Conservation (phyloP, 805 yeast genomes). For the Pichia phayaonensis region DNA sequence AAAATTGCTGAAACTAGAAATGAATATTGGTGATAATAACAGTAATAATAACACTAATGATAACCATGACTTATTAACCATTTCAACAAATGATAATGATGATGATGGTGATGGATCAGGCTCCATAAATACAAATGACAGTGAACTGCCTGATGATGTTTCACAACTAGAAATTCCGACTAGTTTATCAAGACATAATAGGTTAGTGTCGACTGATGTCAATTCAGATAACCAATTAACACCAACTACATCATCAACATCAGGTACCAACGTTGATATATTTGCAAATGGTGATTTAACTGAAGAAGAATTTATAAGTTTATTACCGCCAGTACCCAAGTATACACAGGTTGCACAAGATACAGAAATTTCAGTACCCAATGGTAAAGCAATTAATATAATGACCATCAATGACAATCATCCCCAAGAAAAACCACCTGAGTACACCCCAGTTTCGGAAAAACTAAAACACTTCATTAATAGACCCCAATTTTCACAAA, state of each 20-base stretch:
- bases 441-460: slow-evolving; percentile 28
- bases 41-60: too few species aligned
- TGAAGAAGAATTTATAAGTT: slow-evolving; percentile 18
- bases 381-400: slow-evolving; percentile 22
- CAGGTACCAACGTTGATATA: neutral
- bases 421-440: slow-evolving; percentile 31
- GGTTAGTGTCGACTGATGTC: neutral
- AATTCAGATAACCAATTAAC: slow-evolving; percentile 1
- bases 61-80: neutral
- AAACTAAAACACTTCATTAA: slow-evolving; percentile 14
- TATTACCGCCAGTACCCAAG: slow-evolving; percentile 26
- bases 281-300: slow-evolving; percentile 6
- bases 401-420: slow-evolving; percentile 18
- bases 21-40: neutral
- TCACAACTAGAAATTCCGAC: slow-evolving; percentile 9
- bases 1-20: neutral
- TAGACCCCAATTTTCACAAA: slow-evolving; percentile 23
- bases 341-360: slow-evolving; percentile 22
- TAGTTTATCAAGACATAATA: slow-evolving; percentile 1
- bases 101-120: neutral
- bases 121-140: neutral
- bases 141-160: slow-evolving; percentile 1
- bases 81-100: neutral
- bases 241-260: neutral
- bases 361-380: slow-evolving; percentile 22